phyloP scores from a whole-genome alignment of 1,139 yeast genomes.

The Diutina siamensis region DNA sequence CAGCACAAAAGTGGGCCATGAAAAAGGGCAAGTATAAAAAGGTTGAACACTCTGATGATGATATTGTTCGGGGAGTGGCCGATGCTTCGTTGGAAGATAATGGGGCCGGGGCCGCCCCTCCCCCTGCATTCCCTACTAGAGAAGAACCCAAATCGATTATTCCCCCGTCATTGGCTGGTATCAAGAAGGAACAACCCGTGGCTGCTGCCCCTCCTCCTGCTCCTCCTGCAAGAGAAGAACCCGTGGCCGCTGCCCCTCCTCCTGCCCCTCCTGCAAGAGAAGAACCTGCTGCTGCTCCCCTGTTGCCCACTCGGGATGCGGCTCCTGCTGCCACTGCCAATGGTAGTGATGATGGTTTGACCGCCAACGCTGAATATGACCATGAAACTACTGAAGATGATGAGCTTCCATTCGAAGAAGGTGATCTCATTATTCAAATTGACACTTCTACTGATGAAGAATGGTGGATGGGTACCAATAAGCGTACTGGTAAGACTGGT shows the following conservation, averaged over 20 bases:
- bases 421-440: constrained; percentile 10
- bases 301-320: not conserved
- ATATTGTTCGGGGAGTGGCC: not conserved
- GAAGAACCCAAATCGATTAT: constrained; percentile 10
- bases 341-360: not conserved
- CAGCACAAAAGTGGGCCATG: constrained; percentile 95
- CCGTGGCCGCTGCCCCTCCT: not conserved
- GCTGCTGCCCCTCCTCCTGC: constrained; percentile 10
- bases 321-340: not conserved
- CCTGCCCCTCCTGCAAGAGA: not conserved
- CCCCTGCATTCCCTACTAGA: constrained; percentile 17
- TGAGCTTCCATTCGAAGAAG: constrained; percentile 10
- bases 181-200: constrained; percentile 10
- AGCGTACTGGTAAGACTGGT: constrained; percentile 10
- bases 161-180: constrained; percentile 11
- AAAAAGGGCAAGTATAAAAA: constrained; percentile 47
- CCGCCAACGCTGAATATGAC: constrained; percentile 10
- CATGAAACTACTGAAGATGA: constrained; percentile 12
- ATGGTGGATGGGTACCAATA: constrained; percentile 12
- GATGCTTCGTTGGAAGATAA: not conserved
- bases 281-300: constrained; percentile 2
- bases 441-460: constrained; percentile 11
- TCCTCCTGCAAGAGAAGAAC: constrained; percentile 1
- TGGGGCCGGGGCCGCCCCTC: constrained; percentile 12
- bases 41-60: constrained; percentile 1